Evolutionary conservation across 441 rosid genomes (phyloP), one percentile per base, ranked within the genome.

Genomic region (Brassica hybrid): DNA sequence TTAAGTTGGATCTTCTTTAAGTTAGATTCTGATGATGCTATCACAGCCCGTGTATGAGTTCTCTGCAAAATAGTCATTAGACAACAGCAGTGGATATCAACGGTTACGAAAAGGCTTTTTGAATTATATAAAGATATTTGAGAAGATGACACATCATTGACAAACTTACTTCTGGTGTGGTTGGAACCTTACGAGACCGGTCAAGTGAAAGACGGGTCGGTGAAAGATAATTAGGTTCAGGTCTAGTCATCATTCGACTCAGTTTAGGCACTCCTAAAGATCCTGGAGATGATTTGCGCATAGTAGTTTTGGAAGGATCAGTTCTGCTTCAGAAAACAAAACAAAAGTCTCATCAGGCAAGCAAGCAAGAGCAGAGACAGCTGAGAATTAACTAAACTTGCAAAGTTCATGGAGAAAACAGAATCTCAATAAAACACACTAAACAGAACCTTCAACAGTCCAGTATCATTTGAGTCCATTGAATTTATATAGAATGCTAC

Each of bases 21-120:
- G 75, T 83, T 88, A 96, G 87, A 52, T 65, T 91, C 98, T 4
- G 88, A 83, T 4, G 88, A 83, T 58, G 86, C 93, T 83, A 77
- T 92, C 62, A 65, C 80, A 38, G 56, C 16, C 79, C 89, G 81
- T 25, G 84, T 71, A 61, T 70, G 87, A 30, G 87, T 84, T 80
- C 84, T 94, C 99, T 93, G 86, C 83, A 70, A 78, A 71, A 4
- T 17, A 58, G 11, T 81, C 72, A 50, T 18, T 80, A 78, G 65
- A 63, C 66, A 78, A 45, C 52, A 76, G 38, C 57, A 57, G 69
- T 21, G 6, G 54, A 27, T 50, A 36, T 61, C 65, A 67, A 25
- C 21, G 4, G 13, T 45, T 23, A 58, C 2, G 2, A 52, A 50
- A 76, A 82, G 3, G n/a, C 56, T 48, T 45, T 4, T 12, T 45